phyloP scores from a whole-genome alignment of 495 filamentous ascomycete species.

The Aspergillus panamensis region DNA sequence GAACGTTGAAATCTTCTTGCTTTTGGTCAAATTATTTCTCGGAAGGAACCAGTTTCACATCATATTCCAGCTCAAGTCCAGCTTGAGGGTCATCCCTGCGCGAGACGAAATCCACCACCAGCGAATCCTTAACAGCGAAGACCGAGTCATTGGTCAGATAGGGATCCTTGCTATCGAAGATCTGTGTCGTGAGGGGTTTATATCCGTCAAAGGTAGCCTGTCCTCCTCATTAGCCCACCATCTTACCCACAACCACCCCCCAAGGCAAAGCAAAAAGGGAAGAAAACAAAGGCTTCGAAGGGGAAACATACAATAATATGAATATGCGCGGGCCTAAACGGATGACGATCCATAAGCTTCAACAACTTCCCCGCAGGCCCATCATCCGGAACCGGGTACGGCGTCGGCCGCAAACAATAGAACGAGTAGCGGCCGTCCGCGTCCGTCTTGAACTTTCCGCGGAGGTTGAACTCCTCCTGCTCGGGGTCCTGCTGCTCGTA shows the following conservation, averaged over 20 bases:
- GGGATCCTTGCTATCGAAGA: constrained; percentile 64
- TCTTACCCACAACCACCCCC: no score
- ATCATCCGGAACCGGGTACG: constrained; percentile 70
- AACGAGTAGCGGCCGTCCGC: constrained; percentile 61
- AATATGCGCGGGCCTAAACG: constrained; percentile 81
- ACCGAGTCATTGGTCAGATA: constrained; percentile 65
- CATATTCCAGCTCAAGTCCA: constrained; percentile 60
- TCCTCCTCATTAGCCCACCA: neutral
- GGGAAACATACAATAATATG: constrained; percentile 65
- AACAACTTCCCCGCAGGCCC: constrained; percentile 51
- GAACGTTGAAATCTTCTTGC: neutral
- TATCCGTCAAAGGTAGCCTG: constrained; percentile 45
- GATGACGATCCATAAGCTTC: constrained; percentile 63
- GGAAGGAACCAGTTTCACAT: constrained; percentile 39
- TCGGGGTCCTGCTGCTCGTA: constrained; percentile 76
- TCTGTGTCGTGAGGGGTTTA: constrained; percentile 65
- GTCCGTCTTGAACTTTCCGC: constrained; percentile 68
- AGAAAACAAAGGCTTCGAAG: constrained; percentile 12
- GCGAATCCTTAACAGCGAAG: constrained; percentile 73
- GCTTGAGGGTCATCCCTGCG: constrained; percentile 60
- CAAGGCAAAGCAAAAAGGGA: neutral
- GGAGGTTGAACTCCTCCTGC: constrained; percentile 70
- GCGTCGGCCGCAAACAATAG: constrained; percentile 63
- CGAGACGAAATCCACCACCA: constrained; percentile 63
- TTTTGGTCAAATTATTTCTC: neutral